These are phyloP conservation scores for Graphium sp. DNA, from an alignment of 2,329 filamentous ascomycete species.

Conservation along the genomic window DNA sequence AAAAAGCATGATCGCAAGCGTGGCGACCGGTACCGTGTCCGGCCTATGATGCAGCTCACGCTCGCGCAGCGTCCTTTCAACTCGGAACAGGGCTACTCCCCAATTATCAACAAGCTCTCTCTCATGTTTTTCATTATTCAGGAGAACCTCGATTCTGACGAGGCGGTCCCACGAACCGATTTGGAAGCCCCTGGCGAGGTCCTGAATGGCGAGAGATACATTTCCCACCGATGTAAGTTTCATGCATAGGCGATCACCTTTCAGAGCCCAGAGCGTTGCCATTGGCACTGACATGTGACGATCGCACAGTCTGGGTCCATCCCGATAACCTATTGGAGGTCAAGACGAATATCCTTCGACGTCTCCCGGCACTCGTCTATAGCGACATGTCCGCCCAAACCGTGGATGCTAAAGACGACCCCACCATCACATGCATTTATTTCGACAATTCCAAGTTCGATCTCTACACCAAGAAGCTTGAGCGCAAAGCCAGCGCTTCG, in stretches of 20 bases:
- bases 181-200: conserved; percentile 36
- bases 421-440: conserved; percentile 87
- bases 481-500: conserved; percentile 55
- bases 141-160: conserved; percentile 54
- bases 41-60: conserved; percentile 80
- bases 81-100: conserved; percentile 75
- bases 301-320: conserved; percentile 84
- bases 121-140: conserved; percentile 92
- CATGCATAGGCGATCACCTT: no score
- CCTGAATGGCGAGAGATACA: conserved; percentile 56
- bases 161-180: conserved; percentile 20
- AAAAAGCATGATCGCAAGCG: conserved; percentile 98
- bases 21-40: conserved; percentile 70
- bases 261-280: no score
- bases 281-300: no score
- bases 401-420: conserved; percentile 65
- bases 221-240: conserved; percentile 68
- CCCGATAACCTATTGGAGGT: conserved; percentile 90
- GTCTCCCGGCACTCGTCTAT: conserved; percentile 81
- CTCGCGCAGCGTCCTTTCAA: conserved; percentile 86
- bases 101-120: conserved; percentile 76
- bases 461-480: conserved; percentile 74
- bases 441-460: conserved; percentile 81
- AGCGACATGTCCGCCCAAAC: conserved; percentile 76
- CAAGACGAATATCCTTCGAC: conserved; percentile 86